Conservation (phyloP, 345 rosid genomes). For the Dipteronia sinensis region DNA sequence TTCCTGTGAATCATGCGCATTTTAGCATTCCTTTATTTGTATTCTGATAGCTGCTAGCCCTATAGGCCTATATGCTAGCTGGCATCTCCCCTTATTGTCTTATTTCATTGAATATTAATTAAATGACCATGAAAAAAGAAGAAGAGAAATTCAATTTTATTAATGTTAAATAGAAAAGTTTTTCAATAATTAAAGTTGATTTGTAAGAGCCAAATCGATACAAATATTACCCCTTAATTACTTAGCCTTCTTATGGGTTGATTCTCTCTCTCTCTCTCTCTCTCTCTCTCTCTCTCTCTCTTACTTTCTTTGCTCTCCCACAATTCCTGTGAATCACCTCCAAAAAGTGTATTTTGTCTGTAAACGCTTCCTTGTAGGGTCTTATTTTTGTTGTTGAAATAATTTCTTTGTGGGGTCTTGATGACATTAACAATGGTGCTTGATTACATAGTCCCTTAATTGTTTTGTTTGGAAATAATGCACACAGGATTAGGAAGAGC, state of each 20-base stretch:
- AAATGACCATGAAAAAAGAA: too few species aligned
- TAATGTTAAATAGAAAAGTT: not conserved
- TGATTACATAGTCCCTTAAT: too few species aligned
- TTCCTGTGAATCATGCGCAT: slow-evolving; percentile 15
- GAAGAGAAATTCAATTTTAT: not conserved
- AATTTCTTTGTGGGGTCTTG: not conserved
- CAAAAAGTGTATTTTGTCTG: slow-evolving; percentile 55
- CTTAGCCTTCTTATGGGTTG: slow-evolving; percentile 21
- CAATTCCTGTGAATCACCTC: slow-evolving; percentile 46
- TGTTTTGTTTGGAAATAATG: too few species aligned
- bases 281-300: slow-evolving; percentile 20
- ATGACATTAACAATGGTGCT: slow-evolving; percentile 5
- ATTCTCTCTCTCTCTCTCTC: slow-evolving; percentile 21
- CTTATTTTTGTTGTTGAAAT: slow-evolving; percentile 17
- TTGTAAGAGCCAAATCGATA: not conserved
- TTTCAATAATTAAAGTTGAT: slow-evolving; percentile 1
- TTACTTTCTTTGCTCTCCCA: slow-evolving; percentile 2
- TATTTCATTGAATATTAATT: not conserved
- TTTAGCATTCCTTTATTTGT: slow-evolving; percentile 8
- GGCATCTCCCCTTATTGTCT: not conserved
- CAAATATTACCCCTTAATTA: not conserved
- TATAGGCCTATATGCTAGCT: not conserved
- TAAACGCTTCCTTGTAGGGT: slow-evolving; percentile 9
- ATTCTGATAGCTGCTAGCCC: too few species aligned
- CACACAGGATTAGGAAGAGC: slow-evolving; percentile 23